These are phyloP conservation scores for Apostasia ramifera DNA, from an alignment of 106 monocot genomes.

Conservation along the genomic window DNA sequence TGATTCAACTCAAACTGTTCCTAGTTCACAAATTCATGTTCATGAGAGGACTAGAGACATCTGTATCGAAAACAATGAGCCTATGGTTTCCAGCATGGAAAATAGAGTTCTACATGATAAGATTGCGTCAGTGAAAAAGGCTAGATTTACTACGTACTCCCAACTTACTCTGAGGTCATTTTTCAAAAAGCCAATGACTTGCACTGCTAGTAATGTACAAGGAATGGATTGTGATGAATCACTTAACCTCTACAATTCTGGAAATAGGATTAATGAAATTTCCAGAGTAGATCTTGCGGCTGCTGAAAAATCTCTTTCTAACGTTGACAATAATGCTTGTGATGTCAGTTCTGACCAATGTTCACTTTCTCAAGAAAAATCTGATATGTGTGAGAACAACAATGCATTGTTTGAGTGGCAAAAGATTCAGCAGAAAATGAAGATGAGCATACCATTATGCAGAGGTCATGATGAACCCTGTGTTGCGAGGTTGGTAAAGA, in stretches of 20 bases:
- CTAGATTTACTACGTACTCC: constrained; percentile 24
- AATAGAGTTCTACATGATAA: background rate
- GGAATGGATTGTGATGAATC: constrained; percentile 3
- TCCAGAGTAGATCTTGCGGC: constrained; percentile 3
- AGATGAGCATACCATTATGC: constrained; percentile 78
- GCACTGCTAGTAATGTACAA: constrained; percentile 4
- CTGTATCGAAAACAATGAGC: constrained; percentile 3
- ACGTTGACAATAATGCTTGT: constrained; percentile 12
- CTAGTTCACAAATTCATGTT: constrained; percentile 1
- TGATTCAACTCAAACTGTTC: background rate
- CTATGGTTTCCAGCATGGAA: background rate
- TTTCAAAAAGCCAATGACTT: constrained; percentile 40
- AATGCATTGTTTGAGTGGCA: constrained; percentile 75
- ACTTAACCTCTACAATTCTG: constrained; percentile 12
- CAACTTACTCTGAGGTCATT: constrained; percentile 76
- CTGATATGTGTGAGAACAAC: constrained; percentile 20
- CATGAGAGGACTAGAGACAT: background rate
- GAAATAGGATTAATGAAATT: constrained; percentile 9
- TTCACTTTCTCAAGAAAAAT: constrained; percentile 9
- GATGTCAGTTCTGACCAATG: constrained; percentile 1
- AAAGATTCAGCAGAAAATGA: constrained; percentile 86
- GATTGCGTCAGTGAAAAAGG: constrained; percentile 26
- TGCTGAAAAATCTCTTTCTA: constrained; percentile 2
- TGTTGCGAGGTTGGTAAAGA: constrained; percentile 91
- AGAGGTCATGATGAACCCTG: constrained; percentile 94